phyloP scores from a whole-genome alignment of 2,329 filamentous ascomycete species.

The Alternaria metachromatica region DNA sequence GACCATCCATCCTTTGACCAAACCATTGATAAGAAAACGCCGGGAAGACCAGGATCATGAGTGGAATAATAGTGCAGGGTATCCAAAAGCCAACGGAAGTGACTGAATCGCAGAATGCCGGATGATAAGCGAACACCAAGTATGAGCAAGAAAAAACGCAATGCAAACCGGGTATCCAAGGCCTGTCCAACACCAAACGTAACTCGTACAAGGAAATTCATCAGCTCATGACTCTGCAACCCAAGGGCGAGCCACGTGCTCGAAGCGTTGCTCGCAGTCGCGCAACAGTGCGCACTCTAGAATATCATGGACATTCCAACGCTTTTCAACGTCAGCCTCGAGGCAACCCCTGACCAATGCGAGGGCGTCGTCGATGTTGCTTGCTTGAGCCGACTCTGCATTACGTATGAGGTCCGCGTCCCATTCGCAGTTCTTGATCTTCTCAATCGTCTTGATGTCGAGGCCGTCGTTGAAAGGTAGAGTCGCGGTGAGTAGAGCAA shows the following conservation, averaged over 20 bases:
- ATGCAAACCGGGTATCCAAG: slow-evolving; percentile 37
- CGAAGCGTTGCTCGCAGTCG: slow-evolving; percentile 39
- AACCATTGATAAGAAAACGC: slow-evolving; percentile 9
- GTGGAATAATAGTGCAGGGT: slow-evolving; percentile 23
- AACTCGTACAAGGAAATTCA: slow-evolving; percentile 5
- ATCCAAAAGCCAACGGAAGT: slow-evolving; percentile 25
- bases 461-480: slow-evolving; percentile 69
- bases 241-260: slow-evolving; percentile 41
- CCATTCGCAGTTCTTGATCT: slow-evolving; percentile 68
- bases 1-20: neutral
- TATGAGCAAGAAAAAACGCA: slow-evolving; percentile 6
- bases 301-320: slow-evolving; percentile 65
- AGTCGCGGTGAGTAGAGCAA: slow-evolving; percentile 65
- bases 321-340: slow-evolving; percentile 60
- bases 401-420: slow-evolving; percentile 58
- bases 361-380: slow-evolving; percentile 54
- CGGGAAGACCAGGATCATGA: slow-evolving; percentile 3
- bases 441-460: slow-evolving; percentile 63
- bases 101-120: slow-evolving; percentile 9
- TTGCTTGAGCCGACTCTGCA: slow-evolving; percentile 47
- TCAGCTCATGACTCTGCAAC: slow-evolving; percentile 24
- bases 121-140: neutral
- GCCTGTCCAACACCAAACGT: slow-evolving; percentile 8
- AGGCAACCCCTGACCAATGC: slow-evolving; percentile 67
- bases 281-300: slow-evolving; percentile 63